phyloP scores from a whole-genome alignment of 306 rosid species.

The Gleditsia sinensis region DNA sequence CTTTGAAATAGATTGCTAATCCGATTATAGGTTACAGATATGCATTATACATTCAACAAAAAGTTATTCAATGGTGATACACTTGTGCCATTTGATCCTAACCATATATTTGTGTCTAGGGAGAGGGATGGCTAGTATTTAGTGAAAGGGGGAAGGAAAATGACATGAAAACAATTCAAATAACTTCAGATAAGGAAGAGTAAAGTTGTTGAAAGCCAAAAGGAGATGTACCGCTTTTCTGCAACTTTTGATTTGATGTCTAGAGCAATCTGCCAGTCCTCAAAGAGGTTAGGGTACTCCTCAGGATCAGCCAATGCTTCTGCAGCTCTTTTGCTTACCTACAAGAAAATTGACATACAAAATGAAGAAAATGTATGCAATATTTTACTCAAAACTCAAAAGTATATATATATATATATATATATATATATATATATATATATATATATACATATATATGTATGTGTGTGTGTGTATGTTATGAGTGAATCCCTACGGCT shows the following conservation, averaged over 20 bases:
- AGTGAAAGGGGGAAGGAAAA: background rate
- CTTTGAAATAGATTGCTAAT: background rate
- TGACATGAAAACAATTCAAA: background rate
- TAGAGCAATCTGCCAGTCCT: slow-evolving; percentile 66
- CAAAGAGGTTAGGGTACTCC: slow-evolving; percentile 65
- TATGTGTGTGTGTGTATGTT: too few relatives aligned
- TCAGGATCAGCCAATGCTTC: slow-evolving; percentile 67
- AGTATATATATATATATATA: background rate
- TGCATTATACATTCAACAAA: background rate
- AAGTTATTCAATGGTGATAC: background rate
- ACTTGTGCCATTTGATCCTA: background rate
- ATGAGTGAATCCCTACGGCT: too few relatives aligned
- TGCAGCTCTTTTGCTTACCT: slow-evolving; percentile 43
- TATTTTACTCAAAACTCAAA: background rate
- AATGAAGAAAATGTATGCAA: background rate
- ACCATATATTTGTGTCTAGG: background rate
- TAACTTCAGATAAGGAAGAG: background rate
- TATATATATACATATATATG: background rate
- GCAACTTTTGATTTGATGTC: slow-evolving; percentile 55
- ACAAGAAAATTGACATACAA: background rate
- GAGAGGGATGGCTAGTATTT: background rate
- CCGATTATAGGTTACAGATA: background rate
- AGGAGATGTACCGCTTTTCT: slow-evolving; percentile 8
- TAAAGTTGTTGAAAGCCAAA: background rate
- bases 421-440: too few relatives aligned